Conservation (phyloP, 148 eudicot genomes). For the Mesembryanthemum crystallinum region DNA sequence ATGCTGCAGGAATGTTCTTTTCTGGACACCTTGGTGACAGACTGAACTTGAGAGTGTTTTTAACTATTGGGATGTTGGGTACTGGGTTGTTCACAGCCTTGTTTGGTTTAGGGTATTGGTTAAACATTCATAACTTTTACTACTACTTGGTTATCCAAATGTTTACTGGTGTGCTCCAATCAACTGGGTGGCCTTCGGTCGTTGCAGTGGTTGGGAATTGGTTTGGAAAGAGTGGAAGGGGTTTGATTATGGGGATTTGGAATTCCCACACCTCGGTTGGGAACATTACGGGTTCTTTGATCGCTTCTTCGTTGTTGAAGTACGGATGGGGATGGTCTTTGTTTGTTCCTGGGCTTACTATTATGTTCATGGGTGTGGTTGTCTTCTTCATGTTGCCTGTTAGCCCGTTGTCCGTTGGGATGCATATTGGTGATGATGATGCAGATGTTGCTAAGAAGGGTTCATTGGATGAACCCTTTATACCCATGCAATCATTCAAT, state of each 20-base stretch:
- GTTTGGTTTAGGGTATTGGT: slow-evolving; percentile 85
- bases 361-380: slow-evolving; percentile 51
- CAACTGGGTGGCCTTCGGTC: slow-evolving; percentile 94
- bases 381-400: slow-evolving; percentile 64
- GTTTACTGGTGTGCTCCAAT: slow-evolving; percentile 88
- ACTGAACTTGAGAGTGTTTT: slow-evolving; percentile 62
- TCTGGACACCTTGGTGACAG: slow-evolving; percentile 94
- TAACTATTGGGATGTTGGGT: slow-evolving; percentile 84
- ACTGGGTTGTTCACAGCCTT: slow-evolving; percentile 79
- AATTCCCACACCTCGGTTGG: slow-evolving; percentile 89
- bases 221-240: slow-evolving; percentile 86
- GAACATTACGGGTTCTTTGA: slow-evolving; percentile 72
- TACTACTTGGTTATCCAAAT: slow-evolving; percentile 72
- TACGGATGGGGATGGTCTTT: slow-evolving; percentile 98
- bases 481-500: slow-evolving; percentile 21
- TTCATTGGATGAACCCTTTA: slow-evolving; percentile 40
- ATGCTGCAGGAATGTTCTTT: slow-evolving; percentile 74
- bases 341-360: slow-evolving; percentile 72
- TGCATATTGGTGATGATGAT: slow-evolving; percentile 51
- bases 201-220: slow-evolving; percentile 93
- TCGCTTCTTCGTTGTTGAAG: slow-evolving; percentile 70
- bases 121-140: slow-evolving; percentile 64
- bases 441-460: slow-evolving; percentile 39
- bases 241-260: slow-evolving; percentile 92
- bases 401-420: slow-evolving; percentile 67